Base-by-base conservation (phyloP, 2,329 filamentous ascomycete species). In the Scolecobasidium constrictum region DNA sequence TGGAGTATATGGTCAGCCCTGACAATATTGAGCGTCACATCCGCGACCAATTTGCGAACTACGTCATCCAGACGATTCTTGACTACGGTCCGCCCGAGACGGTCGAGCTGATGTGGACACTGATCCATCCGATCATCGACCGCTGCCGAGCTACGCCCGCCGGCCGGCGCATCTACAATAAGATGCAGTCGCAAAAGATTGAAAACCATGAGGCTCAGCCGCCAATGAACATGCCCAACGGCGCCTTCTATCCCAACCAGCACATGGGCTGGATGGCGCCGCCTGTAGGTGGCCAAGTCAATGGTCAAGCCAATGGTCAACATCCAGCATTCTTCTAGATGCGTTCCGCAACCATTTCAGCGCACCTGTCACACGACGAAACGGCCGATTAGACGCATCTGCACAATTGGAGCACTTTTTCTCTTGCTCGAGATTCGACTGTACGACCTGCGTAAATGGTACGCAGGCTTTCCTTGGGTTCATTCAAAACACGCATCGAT, bases 51-150 rank as follows among this genome's bases (percentile, higher is more conserved):
- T 98, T 86, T 57, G 92, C 86, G 60, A 98, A 98, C 66, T 98
- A 98, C 56, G 92, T 98, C 50, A 85, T 98, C 31, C 92, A 98
- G 70, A 98, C 92, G 31, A 88, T 92, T 20, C 75, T 94, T 51
- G 88, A 94, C 54, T 88, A 86, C 56, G 77, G 84, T 11, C 85
- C 87, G 43, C 71, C 75, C 5, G 71, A 78, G 21, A 81, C 78
- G 58, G 87, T 90, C 64, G 67, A 72, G 46, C 77, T 77, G 37
- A 72, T 98, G 35, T 80, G 94, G 36, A 87, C 96, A 47, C 72
- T 75, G 26, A 87, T 96, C 53, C 85, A 87, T 31, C 86, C 88
- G 1, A 80, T 93, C 48, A 68, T 96, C 31, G 83, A 86, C 3
- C 71, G 77, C 34, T 93, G 96, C 49, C 86, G 88, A 49, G 81